Evolutionary conservation across 75 land plant species (phyloP).

Genomic region (Picea glauca): DNA sequence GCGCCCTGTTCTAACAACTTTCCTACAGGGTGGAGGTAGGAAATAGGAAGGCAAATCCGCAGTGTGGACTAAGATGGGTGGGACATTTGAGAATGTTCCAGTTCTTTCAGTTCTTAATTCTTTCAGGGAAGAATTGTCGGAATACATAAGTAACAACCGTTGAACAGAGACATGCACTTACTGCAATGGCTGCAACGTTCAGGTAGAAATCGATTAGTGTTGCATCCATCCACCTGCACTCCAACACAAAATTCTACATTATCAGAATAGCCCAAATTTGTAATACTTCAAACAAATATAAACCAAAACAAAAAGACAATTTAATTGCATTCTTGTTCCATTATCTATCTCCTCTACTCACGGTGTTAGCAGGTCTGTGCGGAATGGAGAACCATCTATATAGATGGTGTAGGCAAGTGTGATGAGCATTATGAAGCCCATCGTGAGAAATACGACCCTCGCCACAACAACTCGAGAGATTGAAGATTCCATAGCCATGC

Average conservation of each 20-base stretch:
- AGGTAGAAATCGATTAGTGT: constrained; percentile 67
- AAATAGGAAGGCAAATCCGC: too few species aligned
- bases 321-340: not conserved
- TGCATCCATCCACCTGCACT: constrained; percentile 68
- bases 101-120: too few species aligned
- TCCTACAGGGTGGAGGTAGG: too few species aligned
- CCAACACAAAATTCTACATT: not conserved
- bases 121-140: too few species aligned
- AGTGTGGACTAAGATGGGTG: too few species aligned
- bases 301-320: not conserved
- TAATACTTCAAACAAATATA: not conserved
- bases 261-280: not conserved
- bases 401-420: constrained; percentile 58
- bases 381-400: constrained; percentile 79
- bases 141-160: too few species aligned
- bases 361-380: constrained; percentile 78
- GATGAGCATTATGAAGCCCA: constrained; percentile 46
- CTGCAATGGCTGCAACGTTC: constrained; percentile 39
- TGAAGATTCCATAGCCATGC: not conserved
- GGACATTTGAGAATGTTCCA: too few species aligned
- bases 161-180: constrained; percentile 12
- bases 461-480: constrained; percentile 26
- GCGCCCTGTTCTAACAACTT: too few species aligned
- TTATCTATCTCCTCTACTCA: constrained; percentile 5
- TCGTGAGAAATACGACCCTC: constrained; percentile 34